Evolutionary conservation across 2,329 filamentous ascomycete species (phyloP).

Genomic region (Cladophialophora psammophila): DNA sequence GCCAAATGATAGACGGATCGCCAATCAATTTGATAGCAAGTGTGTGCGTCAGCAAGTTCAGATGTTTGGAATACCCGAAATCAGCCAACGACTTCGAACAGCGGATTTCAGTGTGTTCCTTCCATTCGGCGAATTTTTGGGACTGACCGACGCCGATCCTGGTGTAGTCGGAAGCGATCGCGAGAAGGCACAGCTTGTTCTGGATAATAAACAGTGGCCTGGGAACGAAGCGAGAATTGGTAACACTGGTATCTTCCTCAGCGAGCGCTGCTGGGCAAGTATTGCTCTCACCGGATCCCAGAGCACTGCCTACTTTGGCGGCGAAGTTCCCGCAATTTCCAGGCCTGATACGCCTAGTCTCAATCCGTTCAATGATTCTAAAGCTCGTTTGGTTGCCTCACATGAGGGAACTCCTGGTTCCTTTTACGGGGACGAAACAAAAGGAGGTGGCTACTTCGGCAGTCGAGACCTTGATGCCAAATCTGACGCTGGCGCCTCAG

Average conservation of each 20-base stretch:
- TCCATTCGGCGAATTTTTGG: conserved; percentile 94
- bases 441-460: conserved; percentile 80
- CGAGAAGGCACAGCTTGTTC: conserved; percentile 88
- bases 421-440: conserved; percentile 76
- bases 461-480: conserved; percentile 79
- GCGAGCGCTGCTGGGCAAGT: conserved; percentile 94
- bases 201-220: conserved; percentile 92
- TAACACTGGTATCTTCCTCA: conserved; percentile 92
- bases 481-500: conserved; percentile 91
- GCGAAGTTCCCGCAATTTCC: conserved; percentile 67
- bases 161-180: conserved; percentile 89
- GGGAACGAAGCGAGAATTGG: conserved; percentile 89
- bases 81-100: conserved; percentile 88
- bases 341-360: conserved; percentile 63
- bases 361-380: conserved; percentile 58
- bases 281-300: conserved; percentile 71
- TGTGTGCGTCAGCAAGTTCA: conserved; percentile 95
- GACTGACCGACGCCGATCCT: conserved; percentile 81
- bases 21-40: conserved; percentile 99
- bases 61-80: conserved; percentile 94
- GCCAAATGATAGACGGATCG: conserved; percentile 94
- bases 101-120: conserved; percentile 96
- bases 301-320: conserved; percentile 60
- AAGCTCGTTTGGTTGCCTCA: conserved; percentile 62
- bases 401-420: conserved; percentile 61